Evolutionary conservation across 75 land plant genomes (phyloP).

Genomic region (Selaginella tamariscina): DNA sequence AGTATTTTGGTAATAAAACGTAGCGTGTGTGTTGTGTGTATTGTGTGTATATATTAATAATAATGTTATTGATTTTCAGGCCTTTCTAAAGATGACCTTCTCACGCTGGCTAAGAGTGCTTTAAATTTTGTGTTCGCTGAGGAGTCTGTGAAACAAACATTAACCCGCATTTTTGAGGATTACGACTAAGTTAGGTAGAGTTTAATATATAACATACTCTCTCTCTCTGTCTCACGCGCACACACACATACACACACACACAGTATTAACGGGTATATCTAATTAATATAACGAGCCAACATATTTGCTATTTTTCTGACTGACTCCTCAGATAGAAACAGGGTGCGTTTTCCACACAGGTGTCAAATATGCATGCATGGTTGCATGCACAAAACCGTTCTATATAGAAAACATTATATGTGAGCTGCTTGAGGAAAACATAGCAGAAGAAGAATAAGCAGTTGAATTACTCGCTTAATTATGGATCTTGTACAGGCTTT

Average conservation of each 20-base stretch:
- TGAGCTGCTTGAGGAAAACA: too few species aligned
- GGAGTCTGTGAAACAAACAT: neutral
- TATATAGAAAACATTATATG: neutral
- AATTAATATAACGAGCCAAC: neutral
- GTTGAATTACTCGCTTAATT: too few species aligned
- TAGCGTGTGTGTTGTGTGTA: neutral
- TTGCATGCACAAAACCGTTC: neutral
- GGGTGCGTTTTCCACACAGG: neutral
- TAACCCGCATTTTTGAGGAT: neutral
- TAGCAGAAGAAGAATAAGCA: too few species aligned
- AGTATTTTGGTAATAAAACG: constrained; percentile 45
- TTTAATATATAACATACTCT: too few species aligned
- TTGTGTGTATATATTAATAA: too few species aligned
- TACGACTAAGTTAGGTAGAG: too few species aligned
- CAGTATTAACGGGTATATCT: neutral
- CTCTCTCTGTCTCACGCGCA: too few species aligned
- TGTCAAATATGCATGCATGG: neutral
- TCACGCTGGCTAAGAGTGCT: neutral
- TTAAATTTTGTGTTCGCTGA: neutral
- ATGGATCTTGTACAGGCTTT: constrained; percentile 53
- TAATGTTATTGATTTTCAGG: neutral
- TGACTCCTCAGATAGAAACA: neutral
- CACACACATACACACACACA: too few species aligned
- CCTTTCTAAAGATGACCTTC: neutral
- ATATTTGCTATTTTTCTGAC: neutral